phyloP scores from a whole-genome alignment of 768 basidiomycete species.

The Tylopilus vinaceipallidus region DNA sequence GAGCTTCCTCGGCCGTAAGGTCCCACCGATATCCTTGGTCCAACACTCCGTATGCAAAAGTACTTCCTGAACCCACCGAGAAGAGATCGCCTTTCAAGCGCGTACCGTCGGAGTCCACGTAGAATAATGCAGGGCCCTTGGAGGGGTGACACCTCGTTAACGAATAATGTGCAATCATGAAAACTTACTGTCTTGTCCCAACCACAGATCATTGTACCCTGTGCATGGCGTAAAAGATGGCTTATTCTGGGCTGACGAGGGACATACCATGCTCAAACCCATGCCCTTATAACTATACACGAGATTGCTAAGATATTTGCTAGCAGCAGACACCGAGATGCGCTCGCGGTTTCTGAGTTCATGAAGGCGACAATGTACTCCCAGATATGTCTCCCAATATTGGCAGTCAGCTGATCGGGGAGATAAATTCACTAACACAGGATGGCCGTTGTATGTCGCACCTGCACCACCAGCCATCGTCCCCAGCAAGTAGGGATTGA shows the following conservation, averaged over 20 bases:
- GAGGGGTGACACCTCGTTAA: conserved; percentile 11
- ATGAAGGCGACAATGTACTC: conserved; percentile 95
- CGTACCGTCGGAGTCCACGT: conserved; percentile 96
- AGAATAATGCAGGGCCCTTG: conserved; percentile 91
- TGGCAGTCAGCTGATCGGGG: conserved; percentile 78
- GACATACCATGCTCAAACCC: conserved; percentile 95
- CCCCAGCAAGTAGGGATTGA: conserved; percentile 97
- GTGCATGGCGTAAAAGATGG: conserved; percentile 4
- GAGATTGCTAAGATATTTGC: conserved; percentile 95
- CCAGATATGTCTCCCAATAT: conserved; percentile 99
- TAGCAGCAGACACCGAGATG: conserved; percentile 98
- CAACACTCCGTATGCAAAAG: conserved; percentile 97
- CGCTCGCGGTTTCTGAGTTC: conserved; percentile 95
- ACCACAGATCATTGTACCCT: conserved; percentile 99
- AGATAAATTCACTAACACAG: conserved; percentile 4
- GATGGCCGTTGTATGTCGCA: conserved; percentile 33
- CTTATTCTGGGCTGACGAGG: neutral
- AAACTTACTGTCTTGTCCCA: conserved; percentile 94
- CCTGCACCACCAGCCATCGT: conserved; percentile 99
- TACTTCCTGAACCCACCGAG: conserved; percentile 97
- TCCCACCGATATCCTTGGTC: conserved; percentile 97
- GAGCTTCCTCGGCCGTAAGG: conserved; percentile 87
- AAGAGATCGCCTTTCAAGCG: conserved; percentile 97
- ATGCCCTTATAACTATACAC: conserved; percentile 99
- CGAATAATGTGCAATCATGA: neutral